Percentiles rank a stretch among this genome's conserved stretches.
These are phyloP conservation scores for Staphylotrichum tortipilum DNA, from an alignment of 495 filamentous ascomycete genomes.

Conservation along the genomic window DNA sequence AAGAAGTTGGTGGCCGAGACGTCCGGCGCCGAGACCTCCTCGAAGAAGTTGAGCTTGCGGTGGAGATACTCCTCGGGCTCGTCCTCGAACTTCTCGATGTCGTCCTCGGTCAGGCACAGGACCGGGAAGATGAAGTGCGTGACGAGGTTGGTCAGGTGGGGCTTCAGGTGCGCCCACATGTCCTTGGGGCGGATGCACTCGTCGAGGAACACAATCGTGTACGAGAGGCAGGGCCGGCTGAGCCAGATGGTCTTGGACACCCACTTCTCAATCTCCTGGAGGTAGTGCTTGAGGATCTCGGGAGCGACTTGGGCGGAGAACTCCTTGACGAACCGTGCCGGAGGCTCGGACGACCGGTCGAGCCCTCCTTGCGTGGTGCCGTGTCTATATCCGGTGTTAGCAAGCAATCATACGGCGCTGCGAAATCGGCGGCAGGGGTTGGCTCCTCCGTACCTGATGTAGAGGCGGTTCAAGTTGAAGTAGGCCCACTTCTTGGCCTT, in stretches of 20 bases:
- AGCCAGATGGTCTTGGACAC: slow-evolving; percentile 90
- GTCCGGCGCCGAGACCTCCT: slow-evolving; percentile 92
- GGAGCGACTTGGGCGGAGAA: slow-evolving; percentile 90
- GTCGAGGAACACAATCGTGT: slow-evolving; percentile 87
- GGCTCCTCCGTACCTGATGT: slow-evolving; percentile 61
- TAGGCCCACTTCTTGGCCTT: slow-evolving; percentile 99
- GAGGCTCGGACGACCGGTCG: slow-evolving; percentile 54
- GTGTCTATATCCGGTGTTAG: slow-evolving; percentile 53
- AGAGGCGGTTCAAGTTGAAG: slow-evolving; percentile 90
- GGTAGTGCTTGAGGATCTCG: slow-evolving; percentile 86
- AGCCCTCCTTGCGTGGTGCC: slow-evolving; percentile 67
- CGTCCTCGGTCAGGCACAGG: slow-evolving; percentile 84
- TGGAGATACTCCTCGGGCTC: slow-evolving; percentile 96
- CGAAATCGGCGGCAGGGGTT: background rate
- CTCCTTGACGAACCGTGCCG: slow-evolving; percentile 75
- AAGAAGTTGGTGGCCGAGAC: slow-evolving; percentile 96
- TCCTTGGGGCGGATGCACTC: slow-evolving; percentile 95
- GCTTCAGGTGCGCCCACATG: slow-evolving; percentile 91
- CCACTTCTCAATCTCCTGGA: slow-evolving; percentile 92
- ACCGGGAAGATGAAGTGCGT: slow-evolving; percentile 93
- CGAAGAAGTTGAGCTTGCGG: slow-evolving; percentile 93
- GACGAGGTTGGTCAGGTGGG: slow-evolving; percentile 83
- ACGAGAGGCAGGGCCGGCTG: slow-evolving; percentile 83
- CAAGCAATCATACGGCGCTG: background rate
- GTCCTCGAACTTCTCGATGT: slow-evolving; percentile 85